Evolutionary conservation across 2,329 filamentous ascomycete species (phyloP), one percentile per base, ranked within the genome.

Genomic region (Colletotrichum zoysiae): DNA sequence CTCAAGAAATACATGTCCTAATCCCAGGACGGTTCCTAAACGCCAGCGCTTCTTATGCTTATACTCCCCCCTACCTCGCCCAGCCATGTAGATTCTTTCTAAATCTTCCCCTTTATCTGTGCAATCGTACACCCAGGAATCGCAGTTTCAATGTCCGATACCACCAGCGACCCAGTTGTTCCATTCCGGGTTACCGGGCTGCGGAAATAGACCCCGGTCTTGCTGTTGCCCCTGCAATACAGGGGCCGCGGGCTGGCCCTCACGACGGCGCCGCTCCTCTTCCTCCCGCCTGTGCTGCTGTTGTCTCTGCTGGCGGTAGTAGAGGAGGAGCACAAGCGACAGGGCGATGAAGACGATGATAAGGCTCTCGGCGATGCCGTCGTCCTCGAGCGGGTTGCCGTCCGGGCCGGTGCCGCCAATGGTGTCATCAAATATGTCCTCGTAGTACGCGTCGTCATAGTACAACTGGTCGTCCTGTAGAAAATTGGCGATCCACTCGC

Each of bases 401-500:
- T 91, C 90, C 63, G 92, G 90, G 70, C 90, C 86, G 14, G 85
- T 88, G 16, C 85, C 86, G 6, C 86, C 86, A 79, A 89, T 88
- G 57, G 84, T 84, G 61, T 88, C 88, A 44, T 88, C 86, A 64
- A 87, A 87, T 40, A 84, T 79, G 40, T 88, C 87, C 18, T 89
- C 87, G 74, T 90, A 90, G 14, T 79, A 77, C 5, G 84, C 85
- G 4, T 88, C 87, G 35, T 91, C 88, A 69, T 94, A 92, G 76
- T 88, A 88, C 46, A 86, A 84, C 61, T 88, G 84, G 70, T 93
- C 89, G 63, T 92, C 88, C 72, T 93, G 90, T 40, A 97, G 85
- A 79, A 98, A 98, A 72, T 95, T 93, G 73, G 88, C 88, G 65
- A 98, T 86, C 95, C 95, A 98, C 80, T 98, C 95, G 30, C 88